phyloP scores from a whole-genome alignment of 2,329 filamentous ascomycete species.

The Calonectria pseudoreteaudii region DNA sequence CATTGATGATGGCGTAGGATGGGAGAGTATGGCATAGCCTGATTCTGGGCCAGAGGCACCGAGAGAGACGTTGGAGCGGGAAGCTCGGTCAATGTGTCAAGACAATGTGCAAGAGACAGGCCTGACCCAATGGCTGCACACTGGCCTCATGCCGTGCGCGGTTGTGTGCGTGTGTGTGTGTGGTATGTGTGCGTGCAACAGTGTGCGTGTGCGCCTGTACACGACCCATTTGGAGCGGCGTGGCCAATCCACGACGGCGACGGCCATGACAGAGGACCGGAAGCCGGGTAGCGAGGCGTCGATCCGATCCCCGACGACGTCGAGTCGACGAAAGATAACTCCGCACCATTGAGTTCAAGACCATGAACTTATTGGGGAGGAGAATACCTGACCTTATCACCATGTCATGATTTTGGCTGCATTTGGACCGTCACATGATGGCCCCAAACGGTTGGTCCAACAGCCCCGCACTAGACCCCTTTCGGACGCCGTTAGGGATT shows the following conservation, averaged over 20 bases:
- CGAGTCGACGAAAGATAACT: background rate
- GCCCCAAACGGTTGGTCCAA: conserved; percentile 13
- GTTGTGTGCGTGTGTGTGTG: conserved; percentile 7
- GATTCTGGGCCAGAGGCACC: background rate
- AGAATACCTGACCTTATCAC: conserved; percentile 13
- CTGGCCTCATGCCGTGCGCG: conserved; percentile 12
- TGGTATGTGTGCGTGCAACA: conserved; percentile 5
- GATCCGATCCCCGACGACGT: conserved; percentile 8
- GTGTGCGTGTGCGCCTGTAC: background rate
- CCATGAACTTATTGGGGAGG: background rate
- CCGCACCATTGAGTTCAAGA: background rate
- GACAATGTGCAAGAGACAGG: conserved; percentile 12
- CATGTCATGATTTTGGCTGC: conserved; percentile 14
- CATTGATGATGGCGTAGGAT: conserved; percentile 30
- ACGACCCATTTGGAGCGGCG: background rate
- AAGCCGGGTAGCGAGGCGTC: background rate
- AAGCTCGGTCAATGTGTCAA: conserved; percentile 35
- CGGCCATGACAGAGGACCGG: background rate
- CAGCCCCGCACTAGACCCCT: conserved; percentile 27
- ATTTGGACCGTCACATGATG: conserved; percentile 25
- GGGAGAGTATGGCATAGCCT: background rate
- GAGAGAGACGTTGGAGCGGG: conserved; percentile 15
- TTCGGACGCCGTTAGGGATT: conserved; percentile 28
- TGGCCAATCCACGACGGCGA: conserved; percentile 26
- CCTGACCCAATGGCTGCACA: conserved; percentile 27